Percentiles rank a stretch among this genome's conserved stretches.
Conservation (phyloP, 148 eudicot species). For the Rhododendron mucronatum region DNA sequence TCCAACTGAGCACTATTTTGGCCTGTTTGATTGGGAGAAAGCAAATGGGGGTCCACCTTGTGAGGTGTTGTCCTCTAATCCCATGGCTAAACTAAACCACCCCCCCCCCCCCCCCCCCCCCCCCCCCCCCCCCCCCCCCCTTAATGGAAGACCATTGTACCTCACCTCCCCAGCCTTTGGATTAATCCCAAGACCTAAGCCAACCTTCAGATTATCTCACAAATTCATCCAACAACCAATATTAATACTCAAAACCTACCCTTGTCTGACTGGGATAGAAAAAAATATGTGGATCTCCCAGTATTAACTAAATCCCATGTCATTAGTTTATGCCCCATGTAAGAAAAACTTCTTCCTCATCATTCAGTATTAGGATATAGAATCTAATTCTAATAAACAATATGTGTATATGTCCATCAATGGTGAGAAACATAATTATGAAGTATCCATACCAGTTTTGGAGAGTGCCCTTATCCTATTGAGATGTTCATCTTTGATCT, state of each 20-base stretch:
- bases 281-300: neutral
- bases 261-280: neutral
- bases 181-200: neutral
- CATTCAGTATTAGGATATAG: neutral
- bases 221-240: neutral
- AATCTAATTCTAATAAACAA: neutral
- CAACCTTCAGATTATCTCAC: neutral
- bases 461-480: conserved; percentile 71
- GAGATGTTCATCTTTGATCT: conserved; percentile 64
- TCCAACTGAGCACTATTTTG: neutral
- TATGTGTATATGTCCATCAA: neutral
- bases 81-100: neutral
- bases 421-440: neutral
- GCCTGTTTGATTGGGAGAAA: neutral
- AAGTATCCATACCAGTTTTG: conserved; percentile 53
- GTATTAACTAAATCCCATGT: neutral
- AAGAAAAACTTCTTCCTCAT: neutral
- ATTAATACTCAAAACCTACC: neutral
- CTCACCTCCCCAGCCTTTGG: neutral
- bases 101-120: neutral
- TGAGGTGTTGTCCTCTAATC: neutral
- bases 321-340: neutral
- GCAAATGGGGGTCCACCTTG: neutral
- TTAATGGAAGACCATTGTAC: neutral
- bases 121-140: too few species aligned